phyloP scores from a whole-genome alignment of 208 protist species.

The Kentomonas sorsogonicus region DNA sequence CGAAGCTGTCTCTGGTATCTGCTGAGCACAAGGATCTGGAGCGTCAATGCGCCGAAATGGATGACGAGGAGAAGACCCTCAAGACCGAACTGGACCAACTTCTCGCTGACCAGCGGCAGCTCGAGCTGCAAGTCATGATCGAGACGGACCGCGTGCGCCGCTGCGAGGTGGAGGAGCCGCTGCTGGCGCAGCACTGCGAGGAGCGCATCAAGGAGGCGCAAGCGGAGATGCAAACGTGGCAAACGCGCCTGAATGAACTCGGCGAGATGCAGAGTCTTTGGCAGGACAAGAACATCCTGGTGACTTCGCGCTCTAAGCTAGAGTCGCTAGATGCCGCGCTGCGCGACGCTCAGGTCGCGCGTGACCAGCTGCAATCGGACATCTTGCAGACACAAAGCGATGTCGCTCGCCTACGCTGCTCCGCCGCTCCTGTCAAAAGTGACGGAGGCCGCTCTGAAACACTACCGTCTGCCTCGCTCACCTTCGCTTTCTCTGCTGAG shows the following conservation, averaged over 20 bases:
- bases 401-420: too few species aligned
- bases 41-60: constrained; percentile 22
- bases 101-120: constrained; percentile 47
- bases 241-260: constrained; percentile 28
- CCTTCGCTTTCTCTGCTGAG: too few species aligned
- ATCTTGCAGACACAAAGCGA: too few species aligned
- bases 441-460: too few species aligned
- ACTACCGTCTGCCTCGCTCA: too few species aligned
- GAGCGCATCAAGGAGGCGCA: constrained; percentile 21
- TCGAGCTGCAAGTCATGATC: constrained; percentile 56
- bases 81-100: constrained; percentile 50
- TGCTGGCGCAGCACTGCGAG: constrained; percentile 35
- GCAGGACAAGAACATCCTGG: constrained; percentile 17
- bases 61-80: constrained; percentile 34
- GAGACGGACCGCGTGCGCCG: constrained; percentile 44
- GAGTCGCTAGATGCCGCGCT: too few species aligned
- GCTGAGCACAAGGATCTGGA: constrained; percentile 45
- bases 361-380: too few species aligned
- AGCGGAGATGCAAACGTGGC: constrained; percentile 24
- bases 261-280: constrained; percentile 21
- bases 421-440: too few species aligned
- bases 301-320: too few species aligned
- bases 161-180: constrained; percentile 58
- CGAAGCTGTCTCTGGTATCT: constrained; percentile 37
- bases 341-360: too few species aligned